These are phyloP conservation scores for Fusarium algeriense DNA, from an alignment of 2,329 filamentous ascomycete species.

Conservation along the genomic window DNA sequence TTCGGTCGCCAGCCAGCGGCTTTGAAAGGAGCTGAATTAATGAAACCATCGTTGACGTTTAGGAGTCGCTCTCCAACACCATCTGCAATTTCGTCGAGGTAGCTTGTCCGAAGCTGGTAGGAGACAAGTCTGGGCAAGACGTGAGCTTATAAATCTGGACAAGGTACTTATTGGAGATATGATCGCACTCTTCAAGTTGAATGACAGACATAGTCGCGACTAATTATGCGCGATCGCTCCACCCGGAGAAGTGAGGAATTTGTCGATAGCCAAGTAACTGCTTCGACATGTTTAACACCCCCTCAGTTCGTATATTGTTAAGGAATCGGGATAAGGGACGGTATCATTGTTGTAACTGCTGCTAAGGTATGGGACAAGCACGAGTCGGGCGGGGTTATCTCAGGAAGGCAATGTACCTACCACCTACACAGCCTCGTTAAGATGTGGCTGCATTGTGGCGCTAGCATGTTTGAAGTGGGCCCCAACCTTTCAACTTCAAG, in stretches of 20 bases:
- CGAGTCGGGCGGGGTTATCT: constrained; percentile 20
- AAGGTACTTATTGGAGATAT: background rate
- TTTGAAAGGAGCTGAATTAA: constrained; percentile 86
- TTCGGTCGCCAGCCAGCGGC: constrained; percentile 84
- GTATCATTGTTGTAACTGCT: constrained; percentile 3
- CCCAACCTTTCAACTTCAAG: constrained; percentile 9
- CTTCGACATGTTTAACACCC: constrained; percentile 38
- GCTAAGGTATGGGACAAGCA: constrained; percentile 13
- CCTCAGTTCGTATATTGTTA: background rate
- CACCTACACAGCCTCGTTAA: constrained; percentile 36
- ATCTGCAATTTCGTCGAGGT: constrained; percentile 83
- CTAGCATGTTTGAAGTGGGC: constrained; percentile 32
- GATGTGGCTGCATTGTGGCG: constrained; percentile 37
- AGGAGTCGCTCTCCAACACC: constrained; percentile 88
- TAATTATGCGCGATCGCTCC: constrained; percentile 8
- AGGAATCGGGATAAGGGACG: constrained; percentile 7
- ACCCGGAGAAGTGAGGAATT: background rate
- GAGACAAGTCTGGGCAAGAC: constrained; percentile 73
- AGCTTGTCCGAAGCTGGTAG: constrained; percentile 84
- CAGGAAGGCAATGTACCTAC: too few relatives aligned
- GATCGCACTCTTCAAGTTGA: constrained; percentile 55
- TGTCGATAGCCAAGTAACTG: background rate
- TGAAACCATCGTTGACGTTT: constrained; percentile 80
- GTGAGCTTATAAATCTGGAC: constrained; percentile 33
- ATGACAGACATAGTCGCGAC: constrained; percentile 53